A percentile compares a stretch with the other conserved stretches of the same genome.
Evolutionary conservation across 148 eudicot genomes (phyloP).

Genomic region (Rheum nobile): DNA sequence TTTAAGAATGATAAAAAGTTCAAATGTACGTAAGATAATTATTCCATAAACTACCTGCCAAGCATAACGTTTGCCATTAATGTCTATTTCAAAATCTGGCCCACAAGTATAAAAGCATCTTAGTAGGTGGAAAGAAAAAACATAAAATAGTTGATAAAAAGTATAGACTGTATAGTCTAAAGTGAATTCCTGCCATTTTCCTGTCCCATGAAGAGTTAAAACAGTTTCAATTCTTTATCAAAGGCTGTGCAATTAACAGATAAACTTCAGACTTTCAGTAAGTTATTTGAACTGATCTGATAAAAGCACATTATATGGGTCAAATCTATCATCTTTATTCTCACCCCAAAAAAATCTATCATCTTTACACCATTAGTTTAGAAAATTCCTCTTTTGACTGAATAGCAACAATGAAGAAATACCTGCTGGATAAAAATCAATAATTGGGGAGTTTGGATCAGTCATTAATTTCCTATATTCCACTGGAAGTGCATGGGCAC

Average conservation of each 20-base stretch:
- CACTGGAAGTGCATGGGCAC: conserved; percentile 92
- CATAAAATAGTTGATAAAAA: background rate
- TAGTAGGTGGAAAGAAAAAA: background rate
- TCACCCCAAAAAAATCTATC: background rate
- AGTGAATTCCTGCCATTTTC: background rate
- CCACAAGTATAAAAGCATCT: background rate
- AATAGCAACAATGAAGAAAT: conserved; percentile 8
- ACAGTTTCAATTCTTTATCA: background rate
- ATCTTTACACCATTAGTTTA: background rate
- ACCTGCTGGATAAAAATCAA: conserved; percentile 92
- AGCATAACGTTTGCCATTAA: conserved; percentile 90
- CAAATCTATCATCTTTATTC: background rate
- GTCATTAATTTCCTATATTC: conserved; percentile 77
- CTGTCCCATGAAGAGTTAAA: background rate
- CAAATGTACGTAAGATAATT: background rate
- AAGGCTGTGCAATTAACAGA: background rate
- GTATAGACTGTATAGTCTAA: no score
- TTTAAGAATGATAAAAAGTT: background rate
- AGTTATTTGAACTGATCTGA: background rate
- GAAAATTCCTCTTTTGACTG: background rate
- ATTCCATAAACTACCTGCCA: conserved; percentile 57
- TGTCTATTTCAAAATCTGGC: conserved; percentile 90
- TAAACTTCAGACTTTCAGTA: background rate
- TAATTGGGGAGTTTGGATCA: conserved; percentile 81
- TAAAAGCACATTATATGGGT: background rate